These are phyloP conservation scores for Furcasterigmium furcatum DNA, from an alignment of 2,329 filamentous ascomycete species.

Conservation along the genomic window DNA sequence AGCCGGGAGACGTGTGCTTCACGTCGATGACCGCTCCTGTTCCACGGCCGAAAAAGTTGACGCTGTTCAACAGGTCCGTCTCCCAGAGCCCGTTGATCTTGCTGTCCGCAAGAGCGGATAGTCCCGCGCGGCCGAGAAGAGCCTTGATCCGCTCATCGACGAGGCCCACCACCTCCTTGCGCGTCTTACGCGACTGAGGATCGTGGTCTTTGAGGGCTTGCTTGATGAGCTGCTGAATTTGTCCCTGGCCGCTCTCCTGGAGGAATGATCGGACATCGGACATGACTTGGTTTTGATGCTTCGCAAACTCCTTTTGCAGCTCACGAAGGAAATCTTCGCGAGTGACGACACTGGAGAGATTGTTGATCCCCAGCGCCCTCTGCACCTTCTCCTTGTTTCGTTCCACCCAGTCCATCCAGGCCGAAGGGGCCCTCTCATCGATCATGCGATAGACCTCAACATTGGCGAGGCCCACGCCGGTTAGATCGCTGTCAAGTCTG, in stretches of 20 bases:
- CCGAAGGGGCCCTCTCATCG: conserved; percentile 26
- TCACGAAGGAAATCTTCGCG: conserved; percentile 46
- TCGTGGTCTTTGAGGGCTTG: conserved; percentile 18
- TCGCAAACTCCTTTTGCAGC: conserved; percentile 33
- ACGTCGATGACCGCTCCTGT: conserved; percentile 65
- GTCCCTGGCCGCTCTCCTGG: conserved; percentile 13
- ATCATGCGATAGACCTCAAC: conserved; percentile 22
- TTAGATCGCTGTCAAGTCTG: conserved; percentile 12
- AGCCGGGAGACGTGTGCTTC: conserved; percentile 57
- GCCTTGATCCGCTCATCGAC: conserved; percentile 38
- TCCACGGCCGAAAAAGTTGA: conserved; percentile 72
- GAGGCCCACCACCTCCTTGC: conserved; percentile 33
- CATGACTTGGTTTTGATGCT: conserved; percentile 33
- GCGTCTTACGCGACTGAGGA: too few relatives aligned
- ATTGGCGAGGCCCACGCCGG: conserved; percentile 17
- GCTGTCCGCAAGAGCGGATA: conserved; percentile 43
- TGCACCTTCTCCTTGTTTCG: conserved; percentile 42
- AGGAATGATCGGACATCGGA: conserved; percentile 35
- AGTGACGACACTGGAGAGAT: conserved; percentile 31
- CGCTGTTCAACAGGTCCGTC: conserved; percentile 42
- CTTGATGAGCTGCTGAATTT: conserved; percentile 26
- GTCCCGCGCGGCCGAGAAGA: conserved; percentile 39
- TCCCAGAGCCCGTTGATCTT: conserved; percentile 42
- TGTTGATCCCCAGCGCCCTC: not conserved
- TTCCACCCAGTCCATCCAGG: conserved; percentile 51